phyloP scores from a whole-genome alignment of 2,329 filamentous ascomycete species.

The Colletotrichum scovillei region DNA sequence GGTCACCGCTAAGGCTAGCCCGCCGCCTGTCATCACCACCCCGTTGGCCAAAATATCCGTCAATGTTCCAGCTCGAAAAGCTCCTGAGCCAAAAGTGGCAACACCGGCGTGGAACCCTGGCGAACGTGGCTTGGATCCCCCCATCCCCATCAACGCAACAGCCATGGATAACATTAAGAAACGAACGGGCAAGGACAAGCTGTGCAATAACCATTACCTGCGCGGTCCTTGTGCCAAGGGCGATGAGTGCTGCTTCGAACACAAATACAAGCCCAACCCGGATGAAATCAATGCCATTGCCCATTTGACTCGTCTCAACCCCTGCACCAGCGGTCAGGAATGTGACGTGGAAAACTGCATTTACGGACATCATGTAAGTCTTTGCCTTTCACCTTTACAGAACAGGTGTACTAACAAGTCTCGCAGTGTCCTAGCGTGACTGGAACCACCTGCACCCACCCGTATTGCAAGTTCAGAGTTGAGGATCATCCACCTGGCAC shows the following conservation, averaged over 20 bases:
- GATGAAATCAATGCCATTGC: conserved; percentile 69
- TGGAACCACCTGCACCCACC: conserved; percentile 63
- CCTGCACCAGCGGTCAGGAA: conserved; percentile 67
- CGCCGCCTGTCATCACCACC: conserved; percentile 56
- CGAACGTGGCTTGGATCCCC: conserved; percentile 64
- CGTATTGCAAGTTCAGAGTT: conserved; percentile 65
- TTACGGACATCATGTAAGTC: conserved; percentile 71
- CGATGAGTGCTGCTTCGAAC: conserved; percentile 67
- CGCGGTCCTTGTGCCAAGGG: conserved; percentile 67
- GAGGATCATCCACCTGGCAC: conserved; percentile 69
- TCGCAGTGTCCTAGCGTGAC: conserved; percentile 64
- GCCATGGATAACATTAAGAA: conserved; percentile 67
- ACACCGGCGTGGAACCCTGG: conserved; percentile 63
- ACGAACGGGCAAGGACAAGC: conserved; percentile 64
- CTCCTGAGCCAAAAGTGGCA: conserved; percentile 38
- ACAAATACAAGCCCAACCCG: conserved; percentile 62
- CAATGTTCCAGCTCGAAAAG: conserved; percentile 31
- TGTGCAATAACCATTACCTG: conserved; percentile 73
- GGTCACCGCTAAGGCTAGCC: conserved; percentile 53
- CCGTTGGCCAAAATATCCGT: conserved; percentile 50
- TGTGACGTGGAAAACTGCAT: conserved; percentile 69
- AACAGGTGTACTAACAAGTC: conserved; percentile 7
- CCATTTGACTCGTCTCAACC: conserved; percentile 66
- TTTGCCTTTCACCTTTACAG: neutral
- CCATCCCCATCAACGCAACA: conserved; percentile 57